Evolutionary conservation across 441 rosid genomes (phyloP).

Genomic region (Eruca vesicaria): DNA sequence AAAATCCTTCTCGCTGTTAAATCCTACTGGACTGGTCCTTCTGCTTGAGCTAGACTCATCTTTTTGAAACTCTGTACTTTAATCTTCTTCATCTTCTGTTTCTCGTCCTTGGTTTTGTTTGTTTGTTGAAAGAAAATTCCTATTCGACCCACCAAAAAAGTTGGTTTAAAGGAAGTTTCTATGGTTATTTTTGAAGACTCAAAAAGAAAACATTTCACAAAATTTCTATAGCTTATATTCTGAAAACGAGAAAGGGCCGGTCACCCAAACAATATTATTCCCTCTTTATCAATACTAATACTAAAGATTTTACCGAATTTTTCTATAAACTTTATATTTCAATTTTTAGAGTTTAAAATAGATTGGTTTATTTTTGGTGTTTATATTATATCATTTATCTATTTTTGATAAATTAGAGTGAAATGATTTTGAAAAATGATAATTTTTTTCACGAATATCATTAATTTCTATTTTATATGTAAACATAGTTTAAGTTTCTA

Average conservation of each 20-base stretch:
- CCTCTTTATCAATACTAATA: no score
- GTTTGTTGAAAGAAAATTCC: not conserved
- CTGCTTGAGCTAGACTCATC: slow-evolving; percentile 7
- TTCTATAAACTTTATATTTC: no score
- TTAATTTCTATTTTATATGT: no score
- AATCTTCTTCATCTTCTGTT: not conserved
- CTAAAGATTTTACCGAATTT: no score
- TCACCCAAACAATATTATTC: no score
- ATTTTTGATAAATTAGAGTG: no score
- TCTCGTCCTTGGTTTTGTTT: not conserved
- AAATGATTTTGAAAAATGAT: no score
- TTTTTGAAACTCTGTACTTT: not conserved
- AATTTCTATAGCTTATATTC: not conserved
- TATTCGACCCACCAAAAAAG: not conserved
- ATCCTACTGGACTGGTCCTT: slow-evolving; percentile 79
- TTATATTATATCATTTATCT: no score
- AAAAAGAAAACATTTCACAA: not conserved
- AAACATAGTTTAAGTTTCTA: no score
- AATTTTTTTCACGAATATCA: no score
- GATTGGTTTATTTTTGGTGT: no score
- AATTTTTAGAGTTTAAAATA: no score
- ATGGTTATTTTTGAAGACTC: not conserved
- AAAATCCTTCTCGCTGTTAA: slow-evolving; percentile 85
- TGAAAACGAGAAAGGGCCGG: not conserved
- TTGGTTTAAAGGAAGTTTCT: not conserved